These are phyloP conservation scores for Didymella lethalis DNA, from an alignment of 2,329 filamentous ascomycete species.

Conservation along the genomic window DNA sequence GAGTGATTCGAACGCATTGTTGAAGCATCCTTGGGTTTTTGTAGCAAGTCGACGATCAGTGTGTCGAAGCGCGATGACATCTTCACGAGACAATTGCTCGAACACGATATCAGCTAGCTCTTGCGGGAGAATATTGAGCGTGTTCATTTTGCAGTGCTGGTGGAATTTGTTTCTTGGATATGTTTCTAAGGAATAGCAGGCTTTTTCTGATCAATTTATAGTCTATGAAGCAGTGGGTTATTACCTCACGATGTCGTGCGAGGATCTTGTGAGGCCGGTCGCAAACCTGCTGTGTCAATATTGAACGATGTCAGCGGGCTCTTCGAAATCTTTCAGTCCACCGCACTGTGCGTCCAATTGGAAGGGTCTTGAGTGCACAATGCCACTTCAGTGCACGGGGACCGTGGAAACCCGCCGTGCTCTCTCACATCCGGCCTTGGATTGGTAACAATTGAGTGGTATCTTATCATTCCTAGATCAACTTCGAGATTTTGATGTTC, in stretches of 20 bases:
- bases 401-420: too few species aligned
- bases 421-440: too few species aligned
- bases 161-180: not conserved
- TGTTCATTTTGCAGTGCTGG: not conserved
- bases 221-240: not conserved
- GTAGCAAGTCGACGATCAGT: not conserved
- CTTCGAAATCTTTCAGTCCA: not conserved
- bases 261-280: not conserved
- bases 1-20: not conserved
- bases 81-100: not conserved
- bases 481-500: too few species aligned
- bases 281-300: not conserved
- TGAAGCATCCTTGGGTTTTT: not conserved
- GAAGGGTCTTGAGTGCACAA: not conserved
- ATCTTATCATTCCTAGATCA: too few species aligned
- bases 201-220: not conserved
- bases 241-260: not conserved
- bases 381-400: not conserved
- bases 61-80: not conserved
- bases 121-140: not conserved
- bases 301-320: not conserved
- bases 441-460: too few species aligned
- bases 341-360: not conserved
- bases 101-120: not conserved
- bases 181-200: not conserved